Evolutionary conservation across 2,329 filamentous ascomycete species (phyloP).

Genomic region (Paecilomyces variotii): DNA sequence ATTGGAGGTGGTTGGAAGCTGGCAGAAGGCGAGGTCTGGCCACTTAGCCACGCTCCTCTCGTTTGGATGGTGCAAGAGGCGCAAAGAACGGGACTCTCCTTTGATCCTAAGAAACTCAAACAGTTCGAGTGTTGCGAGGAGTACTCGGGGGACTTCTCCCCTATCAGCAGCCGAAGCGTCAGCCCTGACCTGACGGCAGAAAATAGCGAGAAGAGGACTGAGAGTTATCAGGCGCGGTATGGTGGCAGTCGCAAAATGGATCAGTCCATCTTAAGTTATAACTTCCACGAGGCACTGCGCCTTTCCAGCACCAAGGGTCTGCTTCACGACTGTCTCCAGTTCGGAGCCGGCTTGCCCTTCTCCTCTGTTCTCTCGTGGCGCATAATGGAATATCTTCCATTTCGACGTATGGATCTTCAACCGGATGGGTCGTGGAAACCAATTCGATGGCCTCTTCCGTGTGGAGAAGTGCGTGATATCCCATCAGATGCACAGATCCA

Average conservation of each 20-base stretch:
- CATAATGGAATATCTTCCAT: constrained; percentile 74
- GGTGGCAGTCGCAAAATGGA: constrained; percentile 11
- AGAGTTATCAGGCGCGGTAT: constrained; percentile 1
- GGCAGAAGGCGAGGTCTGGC: constrained; percentile 45
- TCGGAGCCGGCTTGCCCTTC: constrained; percentile 49
- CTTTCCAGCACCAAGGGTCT: constrained; percentile 45
- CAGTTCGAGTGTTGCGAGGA: constrained; percentile 56
- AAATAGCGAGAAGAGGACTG: constrained; percentile 1
- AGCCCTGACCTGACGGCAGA: background rate
- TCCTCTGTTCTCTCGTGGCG: constrained; percentile 61
- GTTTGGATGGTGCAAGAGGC: constrained; percentile 64
- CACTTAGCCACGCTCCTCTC: constrained; percentile 60
- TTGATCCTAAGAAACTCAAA: constrained; percentile 60
- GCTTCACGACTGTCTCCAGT: constrained; percentile 66
- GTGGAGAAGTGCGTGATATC: constrained; percentile 70
- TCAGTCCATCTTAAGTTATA: constrained; percentile 20
- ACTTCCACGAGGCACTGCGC: constrained; percentile 53
- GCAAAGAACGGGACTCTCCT: constrained; percentile 57
- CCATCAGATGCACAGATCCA: constrained; percentile 64
- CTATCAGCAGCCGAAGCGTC: constrained; percentile 14
- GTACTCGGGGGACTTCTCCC: constrained; percentile 26
- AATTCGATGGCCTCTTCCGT: constrained; percentile 71
- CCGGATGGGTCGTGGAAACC: constrained; percentile 67
- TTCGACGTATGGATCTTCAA: constrained; percentile 70
- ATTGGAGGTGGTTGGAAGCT: constrained; percentile 69